Conservation (phyloP, 108 stramenopile species). For the Heterococcus sp. region DNA sequence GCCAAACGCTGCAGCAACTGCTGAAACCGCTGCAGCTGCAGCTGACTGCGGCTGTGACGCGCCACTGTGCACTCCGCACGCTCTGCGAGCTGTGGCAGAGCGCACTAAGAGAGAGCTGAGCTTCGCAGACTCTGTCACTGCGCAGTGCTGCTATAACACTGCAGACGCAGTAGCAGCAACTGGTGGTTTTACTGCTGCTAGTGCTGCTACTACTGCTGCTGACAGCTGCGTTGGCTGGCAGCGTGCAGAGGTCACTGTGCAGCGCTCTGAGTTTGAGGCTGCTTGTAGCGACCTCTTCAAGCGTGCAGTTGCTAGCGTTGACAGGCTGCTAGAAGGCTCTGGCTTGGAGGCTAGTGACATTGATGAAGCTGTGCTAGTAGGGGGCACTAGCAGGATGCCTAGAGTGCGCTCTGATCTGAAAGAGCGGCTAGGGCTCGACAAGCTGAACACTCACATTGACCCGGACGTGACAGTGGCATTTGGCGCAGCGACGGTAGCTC, state of each 20-base stretch:
- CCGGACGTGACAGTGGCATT: neutral
- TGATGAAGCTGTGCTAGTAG: slow-evolving; percentile 82
- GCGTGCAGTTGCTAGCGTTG: slow-evolving; percentile 72
- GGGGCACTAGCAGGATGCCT: slow-evolving; percentile 97
- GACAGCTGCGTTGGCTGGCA: slow-evolving; percentile 13
- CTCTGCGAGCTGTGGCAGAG: slow-evolving; percentile 23
- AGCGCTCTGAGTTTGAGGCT: slow-evolving; percentile 69
- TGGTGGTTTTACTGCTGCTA: neutral
- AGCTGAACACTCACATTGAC: neutral
- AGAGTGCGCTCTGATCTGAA: slow-evolving; percentile 62
- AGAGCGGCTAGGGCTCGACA: neutral
- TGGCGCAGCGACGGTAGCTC: neutral
- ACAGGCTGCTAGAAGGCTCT: slow-evolving; percentile 81
- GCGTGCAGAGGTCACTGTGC: slow-evolving; percentile 53
- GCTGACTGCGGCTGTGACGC: slow-evolving; percentile 1
- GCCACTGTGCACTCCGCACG: slow-evolving; percentile 20
- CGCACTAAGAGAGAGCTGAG: slow-evolving; percentile 11
- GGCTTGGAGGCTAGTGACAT: slow-evolving; percentile 87
- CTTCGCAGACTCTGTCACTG: neutral
- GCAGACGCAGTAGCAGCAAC: slow-evolving; percentile 68
- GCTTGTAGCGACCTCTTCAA: slow-evolving; percentile 68
- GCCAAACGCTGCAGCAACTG: too few relatives aligned
- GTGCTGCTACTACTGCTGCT: neutral
- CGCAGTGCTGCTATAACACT: slow-evolving; percentile 75
- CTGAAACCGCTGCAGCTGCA: too few relatives aligned